These are phyloP conservation scores for Solanum acaule DNA, from an alignment of 257 asterid species.

Conservation along the genomic window DNA sequence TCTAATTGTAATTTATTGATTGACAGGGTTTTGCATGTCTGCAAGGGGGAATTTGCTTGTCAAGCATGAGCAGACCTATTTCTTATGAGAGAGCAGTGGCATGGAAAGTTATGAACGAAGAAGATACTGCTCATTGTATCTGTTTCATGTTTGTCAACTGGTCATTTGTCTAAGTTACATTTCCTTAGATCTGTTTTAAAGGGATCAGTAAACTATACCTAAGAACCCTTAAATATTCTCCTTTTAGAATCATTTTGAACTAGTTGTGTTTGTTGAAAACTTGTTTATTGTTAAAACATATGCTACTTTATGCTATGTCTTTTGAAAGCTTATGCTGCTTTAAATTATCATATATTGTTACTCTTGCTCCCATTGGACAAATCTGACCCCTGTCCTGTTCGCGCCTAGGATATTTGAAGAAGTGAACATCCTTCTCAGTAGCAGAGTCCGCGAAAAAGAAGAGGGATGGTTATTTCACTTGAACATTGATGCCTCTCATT, in stretches of 20 bases:
- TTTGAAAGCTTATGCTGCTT: not conserved
- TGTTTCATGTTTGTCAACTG: slow-evolving; percentile 78
- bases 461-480: too few species aligned
- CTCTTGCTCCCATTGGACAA: not conserved
- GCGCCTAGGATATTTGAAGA: not conserved
- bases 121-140: slow-evolving; percentile 56
- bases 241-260: not conserved
- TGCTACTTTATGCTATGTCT: not conserved
- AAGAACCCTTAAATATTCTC: not conserved
- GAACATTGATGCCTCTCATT: too few species aligned
- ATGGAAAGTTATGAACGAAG: slow-evolving; percentile 87
- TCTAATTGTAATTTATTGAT: not conserved
- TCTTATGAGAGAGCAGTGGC: slow-evolving; percentile 91
- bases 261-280: not conserved
- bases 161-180: slow-evolving; percentile 55
- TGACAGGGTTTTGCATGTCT: slow-evolving; percentile 71
- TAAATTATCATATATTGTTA: not conserved
- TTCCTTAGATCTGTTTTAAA: not conserved
- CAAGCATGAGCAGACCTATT: slow-evolving; percentile 92
- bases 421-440: not conserved
- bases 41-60: slow-evolving; percentile 84
- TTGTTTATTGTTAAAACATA: not conserved
- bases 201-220: not conserved
- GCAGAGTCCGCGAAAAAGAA: not conserved
- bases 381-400: not conserved